phyloP scores from a whole-genome alignment of 208 protist genomes.

The Blastocrithidia nonstop region DNA sequence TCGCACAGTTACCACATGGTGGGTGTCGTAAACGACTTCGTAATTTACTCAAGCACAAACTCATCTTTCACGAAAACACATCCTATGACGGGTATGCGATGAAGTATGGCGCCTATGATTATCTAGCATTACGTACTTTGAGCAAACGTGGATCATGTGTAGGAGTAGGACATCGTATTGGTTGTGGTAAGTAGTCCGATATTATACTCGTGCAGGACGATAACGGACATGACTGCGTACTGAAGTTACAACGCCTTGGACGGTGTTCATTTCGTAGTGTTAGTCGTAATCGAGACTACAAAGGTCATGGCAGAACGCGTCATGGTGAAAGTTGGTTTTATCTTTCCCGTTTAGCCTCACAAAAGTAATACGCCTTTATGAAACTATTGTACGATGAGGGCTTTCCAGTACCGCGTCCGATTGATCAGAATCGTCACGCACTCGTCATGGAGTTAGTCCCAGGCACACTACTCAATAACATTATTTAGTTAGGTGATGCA shows the following conservation, averaged over 20 bases:
- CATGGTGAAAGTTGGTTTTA: constrained; percentile 96
- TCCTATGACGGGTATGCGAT: constrained; percentile 96
- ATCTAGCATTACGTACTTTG: constrained; percentile 93
- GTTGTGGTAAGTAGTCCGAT: constrained; percentile 99
- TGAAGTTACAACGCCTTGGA: constrained; percentile 95
- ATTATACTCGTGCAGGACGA: constrained; percentile 87
- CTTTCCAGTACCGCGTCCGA: constrained; percentile 94
- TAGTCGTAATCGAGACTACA: constrained; percentile 96
- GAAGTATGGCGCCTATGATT: constrained; percentile 98
- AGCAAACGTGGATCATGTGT: constrained; percentile 80
- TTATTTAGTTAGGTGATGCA: constrained; percentile 80
- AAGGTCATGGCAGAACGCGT: constrained; percentile 50
- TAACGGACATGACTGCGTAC: constrained; percentile 68
- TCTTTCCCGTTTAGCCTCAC: constrained; percentile 93
- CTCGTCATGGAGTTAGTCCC: constrained; percentile 94
- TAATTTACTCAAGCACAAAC: constrained; percentile 85
- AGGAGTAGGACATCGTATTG: constrained; percentile 92
- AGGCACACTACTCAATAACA: constrained; percentile 89
- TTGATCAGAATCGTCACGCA: constrained; percentile 96
- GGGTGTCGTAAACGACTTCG: constrained; percentile 84
- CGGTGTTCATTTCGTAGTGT: constrained; percentile 95
- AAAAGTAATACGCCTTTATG: constrained; percentile 98
- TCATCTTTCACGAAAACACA: constrained; percentile 90
- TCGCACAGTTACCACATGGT: constrained; percentile 91
- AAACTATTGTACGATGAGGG: constrained; percentile 90